Evolutionary conservation across 495 filamentous ascomycete genomes (phyloP).

Genomic region (Hypoxylon subgilvum): DNA sequence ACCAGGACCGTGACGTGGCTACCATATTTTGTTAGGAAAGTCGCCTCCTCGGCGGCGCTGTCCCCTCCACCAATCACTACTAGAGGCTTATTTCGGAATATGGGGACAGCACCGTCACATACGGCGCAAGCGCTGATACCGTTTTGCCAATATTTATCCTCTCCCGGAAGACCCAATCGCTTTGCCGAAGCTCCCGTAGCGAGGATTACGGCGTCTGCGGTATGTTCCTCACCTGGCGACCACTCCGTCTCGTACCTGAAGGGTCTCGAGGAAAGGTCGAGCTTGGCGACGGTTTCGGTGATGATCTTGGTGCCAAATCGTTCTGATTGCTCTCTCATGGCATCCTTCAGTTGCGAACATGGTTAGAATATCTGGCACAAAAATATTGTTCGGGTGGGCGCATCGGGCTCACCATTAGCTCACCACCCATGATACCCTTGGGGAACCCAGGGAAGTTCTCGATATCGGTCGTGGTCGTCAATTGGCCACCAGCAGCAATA

Average conservation of each 20-base stretch:
- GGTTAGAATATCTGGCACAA: conserved; percentile 10
- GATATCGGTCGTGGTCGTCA: conserved; percentile 96
- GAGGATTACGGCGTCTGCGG: conserved; percentile 89
- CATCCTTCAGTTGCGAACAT: conserved; percentile 59
- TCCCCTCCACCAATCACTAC: conserved; percentile 97
- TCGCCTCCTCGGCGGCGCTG: conserved; percentile 94
- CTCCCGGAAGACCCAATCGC: conserved; percentile 80
- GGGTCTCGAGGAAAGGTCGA: conserved; percentile 83
- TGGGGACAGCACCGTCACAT: conserved; percentile 95
- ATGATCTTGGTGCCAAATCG: conserved; percentile 91
- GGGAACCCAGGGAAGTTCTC: conserved; percentile 98
- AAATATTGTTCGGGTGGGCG: not conserved
- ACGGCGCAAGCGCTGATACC: conserved; percentile 97
- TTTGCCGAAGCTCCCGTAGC: conserved; percentile 93
- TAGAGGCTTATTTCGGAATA: conserved; percentile 94
- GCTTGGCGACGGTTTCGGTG: conserved; percentile 85
- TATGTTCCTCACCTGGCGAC: conserved; percentile 75
- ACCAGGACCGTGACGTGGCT: conserved; percentile 93
- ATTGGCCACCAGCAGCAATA: conserved; percentile 92
- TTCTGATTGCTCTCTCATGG: conserved; percentile 89
- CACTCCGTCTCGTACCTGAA: conserved; percentile 93
- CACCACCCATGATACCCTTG: conserved; percentile 78
- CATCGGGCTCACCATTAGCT: conserved; percentile 71
- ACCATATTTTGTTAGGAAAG: conserved; percentile 98
- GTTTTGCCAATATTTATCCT: conserved; percentile 94